Base-by-base conservation (phyloP, 78 protist genomes). In the Guillardia theta region DNA sequence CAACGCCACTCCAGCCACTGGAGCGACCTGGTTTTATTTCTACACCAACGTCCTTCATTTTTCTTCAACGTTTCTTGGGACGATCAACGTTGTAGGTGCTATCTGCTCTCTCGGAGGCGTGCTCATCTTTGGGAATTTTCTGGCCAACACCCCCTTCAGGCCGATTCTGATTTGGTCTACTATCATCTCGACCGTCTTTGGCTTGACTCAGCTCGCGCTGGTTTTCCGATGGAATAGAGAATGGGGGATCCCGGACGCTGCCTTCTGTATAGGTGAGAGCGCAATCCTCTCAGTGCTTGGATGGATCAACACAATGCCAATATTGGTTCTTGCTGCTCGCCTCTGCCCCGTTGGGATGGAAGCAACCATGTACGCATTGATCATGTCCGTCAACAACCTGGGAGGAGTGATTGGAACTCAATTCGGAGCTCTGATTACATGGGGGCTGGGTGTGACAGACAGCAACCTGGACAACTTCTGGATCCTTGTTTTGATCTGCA, bases 311-410 rank as follows among this genome's bases (percentile, higher is more conserved):
- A 80, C 90, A 22, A 80, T 80, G 90, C 90, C 90, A 5, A 80
- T 80, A 8, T 48, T 80, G 0, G 90, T 80, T 24, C 6, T 58
- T 24, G 70, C 70, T 24, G 24, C 44, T 48, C 90, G 90, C 19
- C 90, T 80, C 44, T 80, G 90, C 90, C 90, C 90, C 24, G 44
- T 24, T 18, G 90, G 90, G 18, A 80, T 80, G 90, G 90, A 80
- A 48, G 90, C 90, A 4, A 80, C 90, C 36, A 80, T 80, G 90
- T 80, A 80, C 33, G 90, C 90, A 24, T 48, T 80, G 12, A 44
- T 80, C 53, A 80, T 80, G 90, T 80, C 90, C 44, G 33, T 80
- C 37, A 80, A 44, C 90, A 80, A 80, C 90, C 50, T 80, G 53
- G 33, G 45, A 15, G 83, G 83, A 43, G 45, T 33, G 41, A 70